Base-by-base conservation (phyloP, 164 flowering plant species). In the Vitis cinerea region DNA sequence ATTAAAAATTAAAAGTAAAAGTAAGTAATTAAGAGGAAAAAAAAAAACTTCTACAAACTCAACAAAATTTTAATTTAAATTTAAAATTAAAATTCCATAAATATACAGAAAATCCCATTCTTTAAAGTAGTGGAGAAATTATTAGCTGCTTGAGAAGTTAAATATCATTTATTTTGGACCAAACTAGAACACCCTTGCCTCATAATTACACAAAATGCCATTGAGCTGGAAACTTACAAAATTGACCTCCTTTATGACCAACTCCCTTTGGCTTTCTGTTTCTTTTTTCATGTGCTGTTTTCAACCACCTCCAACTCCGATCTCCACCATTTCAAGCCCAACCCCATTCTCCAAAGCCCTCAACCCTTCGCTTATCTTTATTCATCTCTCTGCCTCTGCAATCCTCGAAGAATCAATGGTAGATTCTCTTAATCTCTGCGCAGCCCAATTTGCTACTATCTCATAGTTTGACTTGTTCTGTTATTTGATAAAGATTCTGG, bases 381-480 rank as follows among this genome's bases (percentile, higher is more conserved):
- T 37, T 37, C 50, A 4, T 3, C 44, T 6, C 12, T 60, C 10
- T 29, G 14, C 14, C 27, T 61, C 3, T 61, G 11, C 64, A 37
- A 51, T 52, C 19, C 23, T n/a, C 11, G n/a, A 8, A 29, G 19
- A 54, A 23, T 55, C 69, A 66, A 66, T 11, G 65, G 13, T 48
- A 44, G 69, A 17, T 66, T 55, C 59, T 2, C 23, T 13, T 1
- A 3, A 3, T 37, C n/a, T 55, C 61, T 54, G 29, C 61, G 16
- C 44, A 30, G 16, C 52, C 64, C 17, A 61, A 10, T 64, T 64
- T 19, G 37, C 66, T 52, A 16, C 59, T 53, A 13, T 53, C 57
- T 30, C 29, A 13, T 15, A 17, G 30, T 29, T 65, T 47, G 15
- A 2, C 29, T 15, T 16, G 10, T 47, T 8, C 14, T 17, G 10